Evolutionary conservation across 306 rosid genomes (phyloP), one percentile per base, ranked within the genome.

Genomic region (Fagus sylvatica): DNA sequence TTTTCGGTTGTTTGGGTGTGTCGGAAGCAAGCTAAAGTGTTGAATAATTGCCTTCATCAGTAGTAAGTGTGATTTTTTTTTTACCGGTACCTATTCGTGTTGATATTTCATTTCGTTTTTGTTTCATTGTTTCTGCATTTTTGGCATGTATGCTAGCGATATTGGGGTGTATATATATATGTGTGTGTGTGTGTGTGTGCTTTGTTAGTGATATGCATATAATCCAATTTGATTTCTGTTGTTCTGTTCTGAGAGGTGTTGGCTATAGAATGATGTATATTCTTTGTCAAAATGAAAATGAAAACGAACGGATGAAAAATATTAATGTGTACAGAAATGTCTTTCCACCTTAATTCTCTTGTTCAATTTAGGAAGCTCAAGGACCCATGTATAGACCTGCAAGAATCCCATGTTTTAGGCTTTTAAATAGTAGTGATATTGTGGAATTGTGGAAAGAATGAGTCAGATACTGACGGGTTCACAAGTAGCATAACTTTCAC

Each of bases 11-110:
- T 91, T 56, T 91, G 97, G 93, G 71, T 74, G 28, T 95, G 99
- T 83, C 96, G 97, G 28, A 46, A 73, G 53, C 92, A 88, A 90
- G 97, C 96, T 59, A 85, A 90, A 62, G 93, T 88, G 72, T 86
- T 95, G 90, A 95, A 95, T 83, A 66, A 51, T 43, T 95, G 99
- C 75, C 98, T 95, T 80, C 99, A 87, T 80, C 90, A 80, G 78
- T 93, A 68, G 99, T 95, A 84, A 89, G 92, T 76, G 67, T 65
- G 16, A 40, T 53, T 72, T 8, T 39, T 34, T 12, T 51, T 7
- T 19, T 56, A 22, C 37, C 10, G 28, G 40, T 2, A 16, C 8
- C 46, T 37, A 15, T 65, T 65, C 9, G 46, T 3, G 15, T 65
- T 15, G 30, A 37, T 7, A 65, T 65, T 65, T 37, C 49, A 0